Evolutionary conservation across 192 early-diverging fungal species (phyloP), one percentile per base, ranked within the genome.

Genomic region (Tieghemiomyces parasiticus): DNA sequence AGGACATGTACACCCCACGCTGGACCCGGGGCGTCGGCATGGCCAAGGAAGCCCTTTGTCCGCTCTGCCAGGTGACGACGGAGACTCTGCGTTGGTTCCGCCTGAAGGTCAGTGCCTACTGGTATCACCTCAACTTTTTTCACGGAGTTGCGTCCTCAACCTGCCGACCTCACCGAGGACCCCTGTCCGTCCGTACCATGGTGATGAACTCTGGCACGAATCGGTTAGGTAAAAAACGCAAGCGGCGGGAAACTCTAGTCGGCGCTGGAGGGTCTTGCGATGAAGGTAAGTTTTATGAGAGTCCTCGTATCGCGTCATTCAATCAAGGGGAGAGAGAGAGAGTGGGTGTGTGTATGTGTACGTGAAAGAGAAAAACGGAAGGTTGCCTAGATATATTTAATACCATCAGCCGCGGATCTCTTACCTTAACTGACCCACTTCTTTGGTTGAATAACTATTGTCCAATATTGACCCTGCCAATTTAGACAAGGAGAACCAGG

Each of bases 101-200:
- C 46, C 71, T 73, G 67, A 78, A 78, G 58, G 71, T 70, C 63
- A 75, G 73, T 35, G 76, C 76, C 28, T 78, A 75, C 52, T 78
- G 76, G 76, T 75, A 75, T 35, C 75, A 77, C 34, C 32, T 75
- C 33, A 74, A 75, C 54, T 78, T 72, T 30, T 75, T 66, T 46
- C 76, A 78, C 35, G 76, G 76, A 26, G 56, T 78, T 28, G 73
- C 71, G 44, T 65, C 74, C 22, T 47, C 70, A 34, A 69, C 76
- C 0, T 74, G 76, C 22, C 59, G 64, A 31, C 74, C 73, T 16
- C 73, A 70, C 26, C 64, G 65, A 22, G 35, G 38, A 24, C 76
- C 76, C 14, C 3, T 26, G 26, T 1, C 58, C 1, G 46, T 45
- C 16, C 58, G 58, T 12, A 20, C 12, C 6, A 16, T 42, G 38